phyloP scores from a whole-genome alignment of 2,329 filamentous ascomycete genomes.

The Stagonosporopsis cucurbitacearum region DNA sequence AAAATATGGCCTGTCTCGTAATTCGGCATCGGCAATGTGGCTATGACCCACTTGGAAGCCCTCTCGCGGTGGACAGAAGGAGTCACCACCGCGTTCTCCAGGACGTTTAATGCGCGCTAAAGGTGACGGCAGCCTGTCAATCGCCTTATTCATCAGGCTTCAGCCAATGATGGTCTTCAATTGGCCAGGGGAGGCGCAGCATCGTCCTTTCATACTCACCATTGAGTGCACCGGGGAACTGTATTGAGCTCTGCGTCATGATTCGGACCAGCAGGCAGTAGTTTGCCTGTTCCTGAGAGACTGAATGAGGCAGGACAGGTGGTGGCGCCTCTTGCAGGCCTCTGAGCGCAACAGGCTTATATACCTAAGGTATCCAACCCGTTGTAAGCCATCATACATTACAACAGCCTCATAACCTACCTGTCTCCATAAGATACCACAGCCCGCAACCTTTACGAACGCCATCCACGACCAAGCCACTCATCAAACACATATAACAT shows the following conservation, averaged over 20 bases:
- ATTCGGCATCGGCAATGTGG: slow-evolving; percentile 29
- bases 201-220: slow-evolving; percentile 20
- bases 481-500: slow-evolving; percentile 8
- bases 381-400: slow-evolving; percentile 2
- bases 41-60: slow-evolving; percentile 31
- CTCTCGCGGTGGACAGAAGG: slow-evolving; percentile 33
- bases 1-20: slow-evolving; percentile 31
- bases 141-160: slow-evolving; percentile 34
- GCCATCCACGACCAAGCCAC: slow-evolving; percentile 28
- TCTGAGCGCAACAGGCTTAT: slow-evolving; percentile 30
- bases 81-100: slow-evolving; percentile 36
- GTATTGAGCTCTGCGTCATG: slow-evolving; percentile 34
- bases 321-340: slow-evolving; percentile 37
- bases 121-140: slow-evolving; percentile 36
- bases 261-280: slow-evolving; percentile 39
- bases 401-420: slow-evolving; percentile 13
- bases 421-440: slow-evolving; percentile 12
- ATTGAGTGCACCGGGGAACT: slow-evolving; percentile 26
- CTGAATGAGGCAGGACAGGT: slow-evolving; percentile 26
- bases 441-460: slow-evolving; percentile 12
- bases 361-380: slow-evolving; percentile 14
- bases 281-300: slow-evolving; percentile 33
- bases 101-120: slow-evolving; percentile 33
- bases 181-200: slow-evolving; percentile 35
- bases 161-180: slow-evolving; percentile 28